Evolutionary conservation across 192 early-diverging fungal species (phyloP), one percentile per base, ranked within the genome.

Genomic region (Chytriomyces sp.): DNA sequence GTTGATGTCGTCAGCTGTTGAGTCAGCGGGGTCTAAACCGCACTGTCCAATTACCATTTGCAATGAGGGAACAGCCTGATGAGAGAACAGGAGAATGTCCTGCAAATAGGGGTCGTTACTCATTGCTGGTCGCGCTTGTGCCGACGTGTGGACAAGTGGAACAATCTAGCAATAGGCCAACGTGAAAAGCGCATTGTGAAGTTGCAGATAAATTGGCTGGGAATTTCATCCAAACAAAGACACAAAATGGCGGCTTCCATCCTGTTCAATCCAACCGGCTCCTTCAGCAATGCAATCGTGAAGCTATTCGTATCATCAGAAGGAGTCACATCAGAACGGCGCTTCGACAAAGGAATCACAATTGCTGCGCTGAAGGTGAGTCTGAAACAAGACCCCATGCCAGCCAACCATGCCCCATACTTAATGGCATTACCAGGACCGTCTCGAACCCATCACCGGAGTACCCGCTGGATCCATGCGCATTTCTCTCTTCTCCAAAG

Each of bases 361-460:
- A 92, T 96, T 67, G 76, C 77, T 23, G 78, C 86, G 44, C 76
- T 96, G 45, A 96, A 94, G 85, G 93, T 94, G 82, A 16, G 26
- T 43, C 69, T 67, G 7, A 49, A 45, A 67, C 43, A 28, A 45
- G 11, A 11, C 66, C 45, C 18, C 11, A 46, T 18, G 6, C 2
- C 53, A n/a, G 53, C 53, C 13, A 13, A 5, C 53, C 13, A 57
- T 13, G 13, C 13, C 13, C 3, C 53, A 57, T 57, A 57, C 53
- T 5, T n/a, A 57, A 13, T 20, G 2, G 1, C 53, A 13, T 20
- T n/a, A 77, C 49, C 74, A 95, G 88, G 83, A 86, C 49, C 92
- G 94, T 66, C 86, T 99, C 6, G 95, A 95, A 69, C 91, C 94
- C 18, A 94, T 99, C 53, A 97, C 96, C 1, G 97, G 97, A 45